Evolutionary conservation across 1,284 basidiomycete genomes (phyloP).

Genomic region (Microbotryum saponariae): DNA sequence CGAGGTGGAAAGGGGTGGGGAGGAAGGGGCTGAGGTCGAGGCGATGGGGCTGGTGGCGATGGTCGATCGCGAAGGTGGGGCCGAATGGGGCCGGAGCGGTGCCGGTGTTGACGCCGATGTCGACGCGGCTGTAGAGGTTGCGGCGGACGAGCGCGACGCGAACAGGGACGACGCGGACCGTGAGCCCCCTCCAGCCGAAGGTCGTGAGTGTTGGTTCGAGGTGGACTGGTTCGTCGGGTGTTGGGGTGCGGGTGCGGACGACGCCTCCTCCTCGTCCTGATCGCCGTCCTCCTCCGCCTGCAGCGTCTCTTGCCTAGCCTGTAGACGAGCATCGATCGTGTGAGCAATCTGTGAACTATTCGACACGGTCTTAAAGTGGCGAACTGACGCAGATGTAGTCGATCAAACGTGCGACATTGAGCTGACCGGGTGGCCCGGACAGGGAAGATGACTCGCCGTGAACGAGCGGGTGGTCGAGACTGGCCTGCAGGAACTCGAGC

Average conservation of each 20-base stretch:
- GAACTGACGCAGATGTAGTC: conserved; percentile 29
- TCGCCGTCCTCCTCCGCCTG: conserved; percentile 30
- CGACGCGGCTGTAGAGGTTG: not conserved
- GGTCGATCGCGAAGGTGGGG: not conserved
- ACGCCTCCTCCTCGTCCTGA: conserved; percentile 23
- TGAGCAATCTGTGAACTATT: too few relatives aligned
- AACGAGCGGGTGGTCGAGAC: conserved; percentile 24
- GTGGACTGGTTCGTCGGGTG: not conserved
- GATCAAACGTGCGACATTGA: conserved; percentile 26
- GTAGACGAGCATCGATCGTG: not conserved
- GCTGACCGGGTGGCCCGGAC: not conserved
- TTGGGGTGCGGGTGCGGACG: conserved; percentile 9
- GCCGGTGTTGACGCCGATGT: conserved; percentile 1
- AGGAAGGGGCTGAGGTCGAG: too few relatives aligned
- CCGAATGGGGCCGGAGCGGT: not conserved
- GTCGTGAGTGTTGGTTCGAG: too few relatives aligned
- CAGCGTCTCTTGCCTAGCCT: conserved; percentile 28
- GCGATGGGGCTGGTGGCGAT: too few relatives aligned
- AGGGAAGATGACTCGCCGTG: not conserved
- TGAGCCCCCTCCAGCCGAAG: conserved; percentile 13
- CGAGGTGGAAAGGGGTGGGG: too few relatives aligned
- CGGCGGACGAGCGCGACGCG: conserved; percentile 10
- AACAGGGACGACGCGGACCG: conserved; percentile 7
- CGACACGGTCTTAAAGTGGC: not conserved
- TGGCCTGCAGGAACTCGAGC: conserved; percentile 30